Evolutionary conservation across 2,329 filamentous ascomycete species (phyloP).

Genomic region (Teratosphaeria destructans): DNA sequence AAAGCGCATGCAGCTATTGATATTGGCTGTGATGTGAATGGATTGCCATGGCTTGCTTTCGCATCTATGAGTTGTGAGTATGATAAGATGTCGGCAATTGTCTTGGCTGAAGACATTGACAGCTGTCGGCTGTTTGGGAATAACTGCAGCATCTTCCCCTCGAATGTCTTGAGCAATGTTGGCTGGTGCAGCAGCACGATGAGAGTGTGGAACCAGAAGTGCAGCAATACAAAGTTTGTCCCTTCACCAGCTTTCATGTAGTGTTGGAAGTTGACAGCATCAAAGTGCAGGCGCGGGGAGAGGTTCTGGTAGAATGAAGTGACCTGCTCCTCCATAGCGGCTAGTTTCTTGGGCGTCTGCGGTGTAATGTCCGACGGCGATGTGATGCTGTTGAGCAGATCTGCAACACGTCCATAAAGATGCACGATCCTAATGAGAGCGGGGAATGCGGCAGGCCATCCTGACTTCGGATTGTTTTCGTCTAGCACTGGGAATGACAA

Average conservation of each 20-base stretch:
- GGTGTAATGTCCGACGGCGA: slow-evolving; percentile 62
- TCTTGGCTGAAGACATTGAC: slow-evolving; percentile 83
- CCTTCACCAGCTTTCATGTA: slow-evolving; percentile 73
- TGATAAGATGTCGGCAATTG: slow-evolving; percentile 77
- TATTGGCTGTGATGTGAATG: slow-evolving; percentile 78
- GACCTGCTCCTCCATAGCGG: slow-evolving; percentile 69
- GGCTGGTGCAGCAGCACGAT: slow-evolving; percentile 80
- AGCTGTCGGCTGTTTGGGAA: slow-evolving; percentile 69
- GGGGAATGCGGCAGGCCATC: slow-evolving; percentile 70
- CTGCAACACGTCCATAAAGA: slow-evolving; percentile 73
- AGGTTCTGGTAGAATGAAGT: slow-evolving; percentile 66
- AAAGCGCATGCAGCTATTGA: slow-evolving; percentile 88
- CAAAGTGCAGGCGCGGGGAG: slow-evolving; percentile 67
- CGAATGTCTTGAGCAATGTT: slow-evolving; percentile 68
- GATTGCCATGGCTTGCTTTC: slow-evolving; percentile 77
- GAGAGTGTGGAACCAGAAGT: slow-evolving; percentile 81
- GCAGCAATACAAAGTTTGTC: slow-evolving; percentile 75
- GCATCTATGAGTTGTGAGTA: slow-evolving; percentile 80
- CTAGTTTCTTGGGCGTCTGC: slow-evolving; percentile 61
- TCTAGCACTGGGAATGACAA: slow-evolving; percentile 54
- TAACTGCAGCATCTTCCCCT: slow-evolving; percentile 57
- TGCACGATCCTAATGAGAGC: slow-evolving; percentile 75
- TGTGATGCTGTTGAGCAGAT: slow-evolving; percentile 72
- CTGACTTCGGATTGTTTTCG: slow-evolving; percentile 44
- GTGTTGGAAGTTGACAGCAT: slow-evolving; percentile 74